These are phyloP conservation scores for Arthroderma sp. DNA, from an alignment of 2,329 filamentous ascomycete species.

Conservation along the genomic window DNA sequence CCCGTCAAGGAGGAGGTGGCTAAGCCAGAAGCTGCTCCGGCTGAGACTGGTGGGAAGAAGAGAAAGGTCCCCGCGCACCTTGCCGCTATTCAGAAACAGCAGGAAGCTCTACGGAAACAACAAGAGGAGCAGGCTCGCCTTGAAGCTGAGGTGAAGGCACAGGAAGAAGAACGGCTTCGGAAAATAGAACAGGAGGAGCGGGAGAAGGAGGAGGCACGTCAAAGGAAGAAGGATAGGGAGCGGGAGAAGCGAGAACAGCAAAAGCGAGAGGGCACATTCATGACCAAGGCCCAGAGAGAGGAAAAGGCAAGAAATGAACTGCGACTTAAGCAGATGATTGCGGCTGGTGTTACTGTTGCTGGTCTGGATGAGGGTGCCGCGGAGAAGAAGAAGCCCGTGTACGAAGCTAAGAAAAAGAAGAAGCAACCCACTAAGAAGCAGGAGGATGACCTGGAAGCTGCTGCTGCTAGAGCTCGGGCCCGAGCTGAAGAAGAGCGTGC, in stretches of 20 bases:
- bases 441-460: conserved; percentile 41
- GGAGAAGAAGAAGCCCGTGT: conserved; percentile 63
- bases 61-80: conserved; percentile 66
- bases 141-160: conserved; percentile 27
- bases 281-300: conserved; percentile 37
- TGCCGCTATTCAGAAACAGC: conserved; percentile 37
- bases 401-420: conserved; percentile 73
- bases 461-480: conserved; percentile 33
- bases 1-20: conserved; percentile 34
- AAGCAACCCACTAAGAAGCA: conserved; percentile 50
- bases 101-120: conserved; percentile 32
- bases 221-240: conserved; percentile 36
- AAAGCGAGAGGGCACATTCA: conserved; percentile 35
- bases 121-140: conserved; percentile 34
- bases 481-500: conserved; percentile 42
- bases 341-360: conserved; percentile 30
- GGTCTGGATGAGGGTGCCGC: conserved; percentile 33
- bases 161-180: conserved; percentile 25
- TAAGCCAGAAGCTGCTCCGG: conserved; percentile 33
- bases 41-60: conserved; percentile 50
- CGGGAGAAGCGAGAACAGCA: conserved; percentile 39
- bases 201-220: conserved; percentile 33
- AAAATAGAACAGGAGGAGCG: conserved; percentile 33
- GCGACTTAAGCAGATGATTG: conserved; percentile 38
- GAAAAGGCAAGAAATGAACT: conserved; percentile 34